Evolutionary conservation across 305 asterid species (phyloP), one percentile per base, ranked within the genome.

Genomic region (Solanum aculeatissimum): DNA sequence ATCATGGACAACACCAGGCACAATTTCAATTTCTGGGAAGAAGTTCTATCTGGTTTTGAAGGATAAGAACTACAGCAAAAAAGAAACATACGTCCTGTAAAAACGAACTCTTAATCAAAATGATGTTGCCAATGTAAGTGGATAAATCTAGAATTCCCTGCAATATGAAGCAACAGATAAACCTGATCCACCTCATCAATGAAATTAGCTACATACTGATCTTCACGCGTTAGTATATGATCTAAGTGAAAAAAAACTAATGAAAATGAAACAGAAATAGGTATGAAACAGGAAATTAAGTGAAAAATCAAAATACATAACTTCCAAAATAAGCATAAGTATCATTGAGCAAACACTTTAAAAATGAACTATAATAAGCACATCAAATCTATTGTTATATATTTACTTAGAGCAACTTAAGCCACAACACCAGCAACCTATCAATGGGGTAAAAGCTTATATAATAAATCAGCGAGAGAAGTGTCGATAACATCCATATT

Each of bases 141-240:
- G 43, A 71, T 42, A 42, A 71, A 8, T 74, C 40, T 23, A 74
- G 4, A 45, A 16, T 47, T 74, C 60, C 58, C 62, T 27, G 81
- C 27, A 15, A 75, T 49, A 83, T 29, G 7, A 21, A 54, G 15
- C 40, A 66, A 87, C 43, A 84, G 81, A 63, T 4, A 32, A 69
- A 66, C 42, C 38, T 35, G 38, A 35, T 35, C 18, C 85, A 95
- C 99, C 97, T 91, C 93, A 47, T 89, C 87, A 83, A 91, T 47
- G 27, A 68, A 72, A 87, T 92, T 88, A 60, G 87, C 86, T 42
- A 93, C 86, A 78, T 90, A 92, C 54, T 93, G 96, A 91, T 96
- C 95, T 62, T 83, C 86, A 38, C 90, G 98, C n/a, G 91, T 88
- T 3, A 95, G 95, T 87, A 90, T 83, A 92, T 94, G 96, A 78